These are phyloP conservation scores for Gracilaria gracilis DNA, from an alignment of 23 red algal genomes.

Conservation along the genomic window DNA sequence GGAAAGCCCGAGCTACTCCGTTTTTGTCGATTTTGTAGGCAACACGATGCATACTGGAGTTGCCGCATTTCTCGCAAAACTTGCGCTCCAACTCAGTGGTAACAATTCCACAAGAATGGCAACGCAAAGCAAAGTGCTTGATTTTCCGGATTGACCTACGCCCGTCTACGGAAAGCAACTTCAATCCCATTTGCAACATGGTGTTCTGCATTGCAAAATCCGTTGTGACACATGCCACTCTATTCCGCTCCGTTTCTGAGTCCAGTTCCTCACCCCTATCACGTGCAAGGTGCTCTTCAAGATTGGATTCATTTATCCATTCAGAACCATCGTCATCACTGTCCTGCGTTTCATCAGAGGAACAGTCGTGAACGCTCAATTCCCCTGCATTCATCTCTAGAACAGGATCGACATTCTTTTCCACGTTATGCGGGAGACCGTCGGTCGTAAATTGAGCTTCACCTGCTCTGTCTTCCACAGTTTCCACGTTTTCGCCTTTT, in stretches of 20 bases:
- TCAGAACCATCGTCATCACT: conserved; percentile 66
- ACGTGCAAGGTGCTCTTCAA: conserved; percentile 68
- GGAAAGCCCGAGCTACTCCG: conserved; percentile 64
- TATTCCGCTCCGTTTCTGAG: conserved; percentile 6
- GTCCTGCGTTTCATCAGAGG: neutral
- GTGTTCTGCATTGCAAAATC: conserved; percentile 98
- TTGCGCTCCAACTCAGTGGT: conserved; percentile 71
- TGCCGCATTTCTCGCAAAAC: conserved; percentile 89
- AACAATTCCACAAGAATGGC: conserved; percentile 73
- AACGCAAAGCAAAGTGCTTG: conserved; percentile 77
- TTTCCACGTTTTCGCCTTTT: neutral
- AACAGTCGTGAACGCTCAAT: neutral
- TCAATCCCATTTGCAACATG: conserved; percentile 92
- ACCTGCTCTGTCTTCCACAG: neutral
- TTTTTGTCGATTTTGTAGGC: conserved; percentile 75
- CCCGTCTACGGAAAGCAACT: conserved; percentile 82
- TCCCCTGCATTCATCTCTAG: neutral
- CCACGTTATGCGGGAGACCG: neutral
- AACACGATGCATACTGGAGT: conserved; percentile 73
- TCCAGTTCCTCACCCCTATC: conserved; percentile 31
- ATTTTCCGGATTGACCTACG: conserved; percentile 73
- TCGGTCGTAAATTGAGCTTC: neutral
- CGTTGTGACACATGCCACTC: conserved; percentile 86
- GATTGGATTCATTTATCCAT: conserved; percentile 88
- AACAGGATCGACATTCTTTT: neutral